These are phyloP conservation scores for Xanthoceras sorbifolium DNA, from an alignment of 345 rosid species.

Conservation along the genomic window DNA sequence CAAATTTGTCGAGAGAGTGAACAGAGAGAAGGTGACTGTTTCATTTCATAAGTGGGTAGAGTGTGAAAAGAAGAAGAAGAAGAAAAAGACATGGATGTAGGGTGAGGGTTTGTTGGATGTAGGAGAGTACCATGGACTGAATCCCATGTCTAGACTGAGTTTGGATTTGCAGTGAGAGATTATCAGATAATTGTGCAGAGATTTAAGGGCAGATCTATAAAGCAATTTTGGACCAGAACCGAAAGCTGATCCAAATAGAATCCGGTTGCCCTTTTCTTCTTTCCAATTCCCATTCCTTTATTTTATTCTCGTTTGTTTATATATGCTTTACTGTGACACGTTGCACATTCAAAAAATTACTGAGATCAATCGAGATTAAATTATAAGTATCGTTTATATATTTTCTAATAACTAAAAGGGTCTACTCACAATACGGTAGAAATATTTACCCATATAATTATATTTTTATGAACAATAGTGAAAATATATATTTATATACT, in stretches of 20 bases:
- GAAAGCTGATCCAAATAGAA: conserved; percentile 9
- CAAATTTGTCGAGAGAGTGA: not conserved
- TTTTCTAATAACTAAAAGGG: too few relatives aligned
- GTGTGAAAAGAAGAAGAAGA: not conserved
- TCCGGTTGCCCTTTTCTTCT: not conserved
- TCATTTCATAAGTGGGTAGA: not conserved
- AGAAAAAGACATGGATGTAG: not conserved
- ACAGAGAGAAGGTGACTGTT: not conserved
- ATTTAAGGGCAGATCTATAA: not conserved
- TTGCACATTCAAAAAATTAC: too few relatives aligned
- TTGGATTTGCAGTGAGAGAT: not conserved
- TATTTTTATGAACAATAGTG: too few relatives aligned
- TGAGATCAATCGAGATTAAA: too few relatives aligned
- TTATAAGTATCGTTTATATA: too few relatives aligned
- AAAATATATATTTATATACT: too few relatives aligned
- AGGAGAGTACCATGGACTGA: not conserved
- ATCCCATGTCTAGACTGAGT: not conserved
- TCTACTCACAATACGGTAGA: too few relatives aligned
- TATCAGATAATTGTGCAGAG: not conserved
- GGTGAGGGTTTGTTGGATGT: not conserved
- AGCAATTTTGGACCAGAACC: not conserved
- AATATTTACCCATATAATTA: too few relatives aligned
- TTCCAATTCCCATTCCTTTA: too few relatives aligned
- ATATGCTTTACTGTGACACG: too few relatives aligned
- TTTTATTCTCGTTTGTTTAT: not conserved